A percentile compares a stretch with the other conserved stretches of the same genome.
phyloP scores from a whole-genome alignment of 768 basidiomycete species.

The Gloeophyllum trabeum region DNA sequence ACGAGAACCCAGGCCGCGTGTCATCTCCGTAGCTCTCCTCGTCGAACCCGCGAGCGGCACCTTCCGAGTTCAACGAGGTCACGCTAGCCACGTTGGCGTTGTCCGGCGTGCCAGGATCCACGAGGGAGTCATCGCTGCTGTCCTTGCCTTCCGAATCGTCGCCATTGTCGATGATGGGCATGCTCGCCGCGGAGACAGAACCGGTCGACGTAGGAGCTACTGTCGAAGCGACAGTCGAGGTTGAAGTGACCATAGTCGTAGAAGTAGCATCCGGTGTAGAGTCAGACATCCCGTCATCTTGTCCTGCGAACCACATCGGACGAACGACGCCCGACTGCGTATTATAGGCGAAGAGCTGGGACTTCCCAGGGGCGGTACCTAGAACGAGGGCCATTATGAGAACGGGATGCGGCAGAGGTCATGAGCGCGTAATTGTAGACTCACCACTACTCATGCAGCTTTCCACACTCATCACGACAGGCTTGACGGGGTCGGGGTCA shows the following conservation, averaged over 20 bases:
- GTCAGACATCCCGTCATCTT: slow-evolving; percentile 16
- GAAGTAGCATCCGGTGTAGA: slow-evolving; percentile 6
- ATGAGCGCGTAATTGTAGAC: no score
- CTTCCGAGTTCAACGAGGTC: background rate
- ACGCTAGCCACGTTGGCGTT: background rate
- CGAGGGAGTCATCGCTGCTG: background rate
- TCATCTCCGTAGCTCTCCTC: slow-evolving; percentile 12
- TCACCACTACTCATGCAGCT: no score
- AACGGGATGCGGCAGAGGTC: no score
- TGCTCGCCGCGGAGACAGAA: slow-evolving; percentile 8
- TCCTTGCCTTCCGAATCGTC: no score
- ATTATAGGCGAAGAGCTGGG: slow-evolving; percentile 54
- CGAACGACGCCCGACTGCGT: slow-evolving; percentile 31
- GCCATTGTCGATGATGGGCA: slow-evolving; percentile 10
- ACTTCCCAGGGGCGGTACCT: slow-evolving; percentile 22
- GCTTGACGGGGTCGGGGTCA: slow-evolving; percentile 34
- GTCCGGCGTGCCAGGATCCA: background rate
- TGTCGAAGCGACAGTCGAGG: slow-evolving; percentile 7
- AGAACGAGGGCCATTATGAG: no score
- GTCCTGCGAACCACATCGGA: slow-evolving; percentile 35
- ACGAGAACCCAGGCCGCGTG: slow-evolving; percentile 9
- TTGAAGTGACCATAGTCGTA: background rate
- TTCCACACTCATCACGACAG: slow-evolving; percentile 39
- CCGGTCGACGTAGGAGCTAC: slow-evolving; percentile 10
- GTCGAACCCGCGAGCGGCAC: slow-evolving; percentile 3